These are phyloP conservation scores for Leucocoprinus sp. DNA, from an alignment of 768 basidiomycete species.

Conservation along the genomic window DNA sequence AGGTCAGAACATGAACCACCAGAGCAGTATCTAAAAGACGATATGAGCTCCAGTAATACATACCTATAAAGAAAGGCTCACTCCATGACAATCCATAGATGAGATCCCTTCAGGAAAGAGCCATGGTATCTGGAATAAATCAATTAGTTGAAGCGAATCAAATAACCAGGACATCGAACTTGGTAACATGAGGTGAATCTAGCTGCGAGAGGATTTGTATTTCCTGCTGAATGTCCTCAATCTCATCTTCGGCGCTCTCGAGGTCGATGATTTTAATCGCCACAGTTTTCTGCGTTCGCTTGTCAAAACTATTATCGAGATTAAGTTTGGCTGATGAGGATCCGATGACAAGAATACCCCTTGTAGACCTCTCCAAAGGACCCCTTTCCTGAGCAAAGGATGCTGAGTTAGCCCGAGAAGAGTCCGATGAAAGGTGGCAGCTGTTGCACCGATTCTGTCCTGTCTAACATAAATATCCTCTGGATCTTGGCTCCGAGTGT, in stretches of 20 bases:
- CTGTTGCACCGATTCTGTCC: conserved; percentile 78
- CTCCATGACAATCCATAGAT: conserved; percentile 99
- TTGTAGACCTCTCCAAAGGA: conserved; percentile 99
- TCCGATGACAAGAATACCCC: conserved; percentile 47
- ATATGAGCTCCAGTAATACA: conserved; percentile 8
- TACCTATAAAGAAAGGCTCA: conserved; percentile 27
- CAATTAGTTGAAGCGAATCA: conserved; percentile 12
- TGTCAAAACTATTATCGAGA: conserved; percentile 65
- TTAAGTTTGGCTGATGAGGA: conserved; percentile 14
- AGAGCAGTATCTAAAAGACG: conserved; percentile 72
- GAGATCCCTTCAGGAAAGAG: conserved; percentile 88
- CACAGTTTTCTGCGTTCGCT: conserved; percentile 91
- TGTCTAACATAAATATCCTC: conserved; percentile 97
- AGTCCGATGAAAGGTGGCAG: conserved; percentile 7
- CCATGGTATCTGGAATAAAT: conserved; percentile 72
- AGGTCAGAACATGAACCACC: conserved; percentile 97
- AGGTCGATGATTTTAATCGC: conserved; percentile 99
- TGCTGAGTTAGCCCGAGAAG: conserved; percentile 8
- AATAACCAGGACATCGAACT: conserved; percentile 41
- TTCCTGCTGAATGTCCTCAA: conserved; percentile 98
- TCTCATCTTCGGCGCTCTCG: conserved; percentile 98
- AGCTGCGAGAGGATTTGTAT: conserved; percentile 96
- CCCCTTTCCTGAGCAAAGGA: conserved; percentile 68
- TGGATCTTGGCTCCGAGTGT: conserved; percentile 74
- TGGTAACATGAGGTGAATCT: conserved; percentile 94